Percentiles rank a stretch among this genome's conserved stretches.
These are phyloP conservation scores for Babesia divergens DNA, from an alignment of 169 alveolate genomes.

Conservation along the genomic window DNA sequence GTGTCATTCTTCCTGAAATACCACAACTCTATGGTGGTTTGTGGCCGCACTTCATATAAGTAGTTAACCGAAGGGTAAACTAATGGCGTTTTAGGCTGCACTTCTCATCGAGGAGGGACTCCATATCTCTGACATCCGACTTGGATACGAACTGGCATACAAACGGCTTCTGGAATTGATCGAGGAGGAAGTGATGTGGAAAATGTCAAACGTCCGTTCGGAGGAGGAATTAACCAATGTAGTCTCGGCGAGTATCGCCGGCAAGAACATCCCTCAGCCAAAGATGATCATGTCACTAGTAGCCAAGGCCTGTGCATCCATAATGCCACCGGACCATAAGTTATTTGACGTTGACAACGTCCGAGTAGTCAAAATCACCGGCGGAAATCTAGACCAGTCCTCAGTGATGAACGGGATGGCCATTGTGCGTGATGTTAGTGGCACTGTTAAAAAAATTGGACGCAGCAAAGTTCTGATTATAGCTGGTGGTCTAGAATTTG, in stretches of 20 bases:
- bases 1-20: no score
- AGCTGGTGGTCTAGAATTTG: conserved; percentile 95
- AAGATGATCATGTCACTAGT: conserved; percentile 67
- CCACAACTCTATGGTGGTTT: no score
- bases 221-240: conserved; percentile 75
- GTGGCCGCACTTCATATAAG: no score
- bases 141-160: conserved; percentile 96
- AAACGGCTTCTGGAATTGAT: conserved; percentile 82
- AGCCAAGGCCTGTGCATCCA: conserved; percentile 87
- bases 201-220: conserved; percentile 69
- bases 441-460: conserved; percentile 87
- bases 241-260: conserved; percentile 72
- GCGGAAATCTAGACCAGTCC: conserved; percentile 91
- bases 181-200: conserved; percentile 68
- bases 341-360: conserved; percentile 95
- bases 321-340: conserved; percentile 88
- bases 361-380: conserved; percentile 95
- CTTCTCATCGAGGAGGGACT: conserved; percentile 88
- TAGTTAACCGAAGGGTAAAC: no score
- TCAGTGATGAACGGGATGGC: conserved; percentile 90
- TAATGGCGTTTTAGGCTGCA: no score
- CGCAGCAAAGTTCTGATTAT: conserved; percentile 93
- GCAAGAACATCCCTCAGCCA: conserved; percentile 61
- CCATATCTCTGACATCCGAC: conserved; percentile 93
- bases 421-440: conserved; percentile 86